These are phyloP conservation scores for Fraxinus latifolia DNA, from an alignment of 305 asterid species.

Conservation along the genomic window DNA sequence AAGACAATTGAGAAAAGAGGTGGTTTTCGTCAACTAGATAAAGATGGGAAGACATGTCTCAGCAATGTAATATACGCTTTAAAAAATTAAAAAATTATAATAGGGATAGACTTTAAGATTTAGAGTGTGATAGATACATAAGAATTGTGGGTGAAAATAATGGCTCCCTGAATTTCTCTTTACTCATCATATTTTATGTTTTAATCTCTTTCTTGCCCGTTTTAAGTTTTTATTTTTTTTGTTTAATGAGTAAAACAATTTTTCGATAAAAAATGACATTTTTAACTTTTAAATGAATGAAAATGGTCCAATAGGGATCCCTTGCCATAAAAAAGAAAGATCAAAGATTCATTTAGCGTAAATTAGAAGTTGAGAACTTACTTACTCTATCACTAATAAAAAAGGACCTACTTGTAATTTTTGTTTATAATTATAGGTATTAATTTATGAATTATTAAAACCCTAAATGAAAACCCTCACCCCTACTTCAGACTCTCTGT, in stretches of 20 bases:
- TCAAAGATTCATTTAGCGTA: background rate
- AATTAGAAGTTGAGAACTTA: background rate
- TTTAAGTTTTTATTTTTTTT: background rate
- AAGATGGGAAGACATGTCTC: background rate
- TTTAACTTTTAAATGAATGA: background rate
- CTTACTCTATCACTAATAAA: background rate
- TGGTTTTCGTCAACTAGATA: background rate
- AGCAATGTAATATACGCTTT: background rate
- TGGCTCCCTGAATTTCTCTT: background rate
- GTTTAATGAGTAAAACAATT: background rate
- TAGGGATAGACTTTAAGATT: background rate
- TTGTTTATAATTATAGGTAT: background rate
- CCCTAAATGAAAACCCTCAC: background rate
- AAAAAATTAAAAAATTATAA: too few species aligned
- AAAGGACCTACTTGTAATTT: background rate
- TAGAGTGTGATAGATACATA: too few species aligned
- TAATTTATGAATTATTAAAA: background rate
- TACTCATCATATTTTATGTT: background rate
- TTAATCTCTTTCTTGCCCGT: background rate
- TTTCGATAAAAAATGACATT: background rate
- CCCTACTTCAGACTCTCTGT: background rate
- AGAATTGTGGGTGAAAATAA: too few species aligned
- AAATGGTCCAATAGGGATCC: background rate
- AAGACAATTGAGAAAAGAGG: background rate
- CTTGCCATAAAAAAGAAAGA: background rate